Percentiles rank a stretch among this genome's conserved stretches.
Conservation (phyloP, 2,329 filamentous ascomycete species). For the Sarocladiaceae sp. region DNA sequence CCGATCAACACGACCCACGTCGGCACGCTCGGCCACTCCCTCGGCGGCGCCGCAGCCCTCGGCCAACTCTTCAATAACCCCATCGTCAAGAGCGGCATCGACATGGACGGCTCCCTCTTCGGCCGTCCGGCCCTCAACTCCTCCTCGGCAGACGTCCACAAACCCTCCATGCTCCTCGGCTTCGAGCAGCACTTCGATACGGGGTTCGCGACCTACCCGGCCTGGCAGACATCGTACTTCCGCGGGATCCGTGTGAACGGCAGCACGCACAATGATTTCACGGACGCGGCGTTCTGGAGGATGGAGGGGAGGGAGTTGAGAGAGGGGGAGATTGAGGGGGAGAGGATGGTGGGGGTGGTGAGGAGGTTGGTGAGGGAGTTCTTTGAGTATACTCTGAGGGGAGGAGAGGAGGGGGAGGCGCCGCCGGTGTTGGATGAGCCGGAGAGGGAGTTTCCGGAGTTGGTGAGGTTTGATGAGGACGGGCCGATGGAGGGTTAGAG, state of each 20-base stretch:
- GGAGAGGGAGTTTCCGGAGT: slow-evolving; percentile 10
- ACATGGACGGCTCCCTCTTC: slow-evolving; percentile 17
- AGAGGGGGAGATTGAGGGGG: slow-evolving; percentile 11
- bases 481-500: too few relatives aligned
- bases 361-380: slow-evolving; percentile 12
- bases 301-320: slow-evolving; percentile 8
- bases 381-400: slow-evolving; percentile 11
- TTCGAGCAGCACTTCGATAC: slow-evolving; percentile 15
- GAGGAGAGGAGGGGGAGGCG: background rate
- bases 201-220: slow-evolving; percentile 12
- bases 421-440: slow-evolving; percentile 11
- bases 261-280: slow-evolving; percentile 11
- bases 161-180: slow-evolving; percentile 18
- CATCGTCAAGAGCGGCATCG: slow-evolving; percentile 15
- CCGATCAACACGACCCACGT: slow-evolving; percentile 15
- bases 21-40: slow-evolving; percentile 17
- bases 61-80: slow-evolving; percentile 11
- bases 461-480: too few relatives aligned
- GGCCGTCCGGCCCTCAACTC: background rate
- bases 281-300: slow-evolving; percentile 13
- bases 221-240: slow-evolving; percentile 8
- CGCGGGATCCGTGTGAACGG: too few relatives aligned
- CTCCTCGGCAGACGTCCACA: slow-evolving; percentile 15
- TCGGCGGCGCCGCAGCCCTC: slow-evolving; percentile 17
- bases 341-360: slow-evolving; percentile 11